Conservation (phyloP, 2,329 filamentous ascomycete species). For the Colletotrichum sp. region DNA sequence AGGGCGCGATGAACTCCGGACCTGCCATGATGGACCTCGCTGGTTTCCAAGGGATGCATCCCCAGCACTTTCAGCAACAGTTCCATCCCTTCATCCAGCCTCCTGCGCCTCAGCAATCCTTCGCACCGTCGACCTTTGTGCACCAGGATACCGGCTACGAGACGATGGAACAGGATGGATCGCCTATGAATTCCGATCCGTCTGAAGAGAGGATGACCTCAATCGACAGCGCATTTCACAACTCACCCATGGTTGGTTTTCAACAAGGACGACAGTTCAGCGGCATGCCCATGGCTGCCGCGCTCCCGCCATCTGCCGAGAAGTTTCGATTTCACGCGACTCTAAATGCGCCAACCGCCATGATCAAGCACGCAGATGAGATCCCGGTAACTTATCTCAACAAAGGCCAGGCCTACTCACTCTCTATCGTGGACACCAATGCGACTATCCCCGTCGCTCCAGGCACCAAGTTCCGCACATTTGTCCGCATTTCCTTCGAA, state of each 20-base stretch:
- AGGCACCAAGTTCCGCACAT: conserved; percentile 82
- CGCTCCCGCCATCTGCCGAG: conserved; percentile 61
- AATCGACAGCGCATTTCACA: conserved; percentile 66
- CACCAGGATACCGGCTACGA: conserved; percentile 84
- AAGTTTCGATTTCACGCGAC: conserved; percentile 91
- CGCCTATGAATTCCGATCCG: conserved; percentile 65
- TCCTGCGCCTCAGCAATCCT: conserved; percentile 63
- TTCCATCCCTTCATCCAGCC: conserved; percentile 75
- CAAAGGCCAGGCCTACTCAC: conserved; percentile 92
- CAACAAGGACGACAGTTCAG: conserved; percentile 58
- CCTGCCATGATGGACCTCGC: conserved; percentile 68
- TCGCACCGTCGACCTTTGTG: conserved; percentile 80
- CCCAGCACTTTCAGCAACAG: conserved; percentile 66
- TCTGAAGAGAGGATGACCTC: conserved; percentile 57
- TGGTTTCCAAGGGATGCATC: conserved; percentile 63
- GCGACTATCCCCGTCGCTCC: conserved; percentile 62
- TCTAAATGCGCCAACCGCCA: conserved; percentile 92
- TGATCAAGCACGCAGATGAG: conserved; percentile 89
- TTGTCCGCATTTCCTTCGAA: conserved; percentile 94
- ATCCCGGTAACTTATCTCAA: conserved; percentile 98
- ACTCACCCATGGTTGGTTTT: conserved; percentile 64
- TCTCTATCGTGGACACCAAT: conserved; percentile 81
- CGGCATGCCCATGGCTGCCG: conserved; percentile 48
- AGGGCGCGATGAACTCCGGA: conserved; percentile 66
- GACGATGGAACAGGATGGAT: conserved; percentile 76